Evolutionary conservation across 2,329 filamentous ascomycete genomes (phyloP).

Genomic region (Colletotrichum higginsianum): DNA sequence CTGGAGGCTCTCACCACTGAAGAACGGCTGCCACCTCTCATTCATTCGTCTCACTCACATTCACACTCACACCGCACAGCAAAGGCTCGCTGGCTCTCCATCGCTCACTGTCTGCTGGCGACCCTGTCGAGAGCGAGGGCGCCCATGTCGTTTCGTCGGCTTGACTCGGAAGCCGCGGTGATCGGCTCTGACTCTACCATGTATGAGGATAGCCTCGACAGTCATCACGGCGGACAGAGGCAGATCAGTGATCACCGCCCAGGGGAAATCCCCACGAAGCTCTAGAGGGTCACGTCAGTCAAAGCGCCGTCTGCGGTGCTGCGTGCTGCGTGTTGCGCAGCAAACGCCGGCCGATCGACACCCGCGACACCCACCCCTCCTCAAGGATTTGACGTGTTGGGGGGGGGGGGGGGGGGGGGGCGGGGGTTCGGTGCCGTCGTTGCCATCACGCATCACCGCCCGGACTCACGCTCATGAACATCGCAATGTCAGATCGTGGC

Average conservation of each 20-base stretch:
- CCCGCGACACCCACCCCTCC: conserved; percentile 4
- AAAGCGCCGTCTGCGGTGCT: neutral
- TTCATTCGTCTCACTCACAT: conserved; percentile 3
- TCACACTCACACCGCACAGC: conserved; percentile 6
- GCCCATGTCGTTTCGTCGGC: neutral
- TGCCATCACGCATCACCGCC: neutral
- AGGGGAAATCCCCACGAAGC: neutral
- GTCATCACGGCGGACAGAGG: neutral
- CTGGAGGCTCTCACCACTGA: conserved; percentile 3
- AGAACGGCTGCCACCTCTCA: neutral
- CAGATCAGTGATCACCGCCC: neutral
- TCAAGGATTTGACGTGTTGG: neutral
- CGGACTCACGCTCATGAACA: conserved; percentile 4
- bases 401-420: no score
- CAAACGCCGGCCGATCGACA: neutral
- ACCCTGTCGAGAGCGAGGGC: neutral
- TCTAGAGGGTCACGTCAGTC: conserved; percentile 2
- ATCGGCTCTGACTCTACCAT: neutral
- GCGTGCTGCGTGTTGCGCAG: neutral
- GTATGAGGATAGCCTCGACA: neutral
- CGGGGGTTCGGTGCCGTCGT: neutral
- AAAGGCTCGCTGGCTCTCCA: conserved; percentile 5
- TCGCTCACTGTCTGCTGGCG: neutral
- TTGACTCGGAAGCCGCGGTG: neutral
- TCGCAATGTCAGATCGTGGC: conserved; percentile 8